Evolutionary conservation across 306 rosid species (phyloP).

Genomic region (Begonia fuchsioides): DNA sequence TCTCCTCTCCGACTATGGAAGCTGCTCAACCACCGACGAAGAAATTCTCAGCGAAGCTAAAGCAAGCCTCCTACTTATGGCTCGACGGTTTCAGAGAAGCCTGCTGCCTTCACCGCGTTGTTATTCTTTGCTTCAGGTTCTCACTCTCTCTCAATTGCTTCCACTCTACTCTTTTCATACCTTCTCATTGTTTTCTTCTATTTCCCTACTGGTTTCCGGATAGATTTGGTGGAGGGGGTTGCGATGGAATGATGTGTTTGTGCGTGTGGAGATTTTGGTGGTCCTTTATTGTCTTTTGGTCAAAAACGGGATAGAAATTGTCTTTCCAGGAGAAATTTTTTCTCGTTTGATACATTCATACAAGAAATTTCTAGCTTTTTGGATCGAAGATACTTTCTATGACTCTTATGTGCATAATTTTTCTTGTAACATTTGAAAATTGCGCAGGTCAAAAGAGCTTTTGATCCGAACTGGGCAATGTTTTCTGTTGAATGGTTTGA

Average conservation of each 20-base stretch:
- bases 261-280: no score
- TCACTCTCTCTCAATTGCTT: not conserved
- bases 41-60: constrained; percentile 6
- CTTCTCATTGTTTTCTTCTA: not conserved
- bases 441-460: constrained; percentile 43
- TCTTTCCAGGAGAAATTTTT: no score
- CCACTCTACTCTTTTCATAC: not conserved
- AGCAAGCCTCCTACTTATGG: constrained; percentile 37
- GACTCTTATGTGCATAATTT: no score
- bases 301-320: no score
- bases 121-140: constrained; percentile 50
- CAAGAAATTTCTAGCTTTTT: no score
- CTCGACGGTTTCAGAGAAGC: constrained; percentile 64
- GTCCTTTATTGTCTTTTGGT: no score
- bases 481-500: constrained; percentile 76
- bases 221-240: no score
- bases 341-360: no score
- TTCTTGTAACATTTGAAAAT: not conserved
- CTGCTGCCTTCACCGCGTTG: constrained; percentile 74
- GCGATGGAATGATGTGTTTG: no score
- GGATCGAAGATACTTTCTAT: no score
- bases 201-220: constrained; percentile 7
- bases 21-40: constrained; percentile 2
- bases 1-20: constrained; percentile 13
- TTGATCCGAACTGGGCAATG: constrained; percentile 74